phyloP scores from a whole-genome alignment of 345 rosid species.

The Crucihimalaya himalaica region DNA sequence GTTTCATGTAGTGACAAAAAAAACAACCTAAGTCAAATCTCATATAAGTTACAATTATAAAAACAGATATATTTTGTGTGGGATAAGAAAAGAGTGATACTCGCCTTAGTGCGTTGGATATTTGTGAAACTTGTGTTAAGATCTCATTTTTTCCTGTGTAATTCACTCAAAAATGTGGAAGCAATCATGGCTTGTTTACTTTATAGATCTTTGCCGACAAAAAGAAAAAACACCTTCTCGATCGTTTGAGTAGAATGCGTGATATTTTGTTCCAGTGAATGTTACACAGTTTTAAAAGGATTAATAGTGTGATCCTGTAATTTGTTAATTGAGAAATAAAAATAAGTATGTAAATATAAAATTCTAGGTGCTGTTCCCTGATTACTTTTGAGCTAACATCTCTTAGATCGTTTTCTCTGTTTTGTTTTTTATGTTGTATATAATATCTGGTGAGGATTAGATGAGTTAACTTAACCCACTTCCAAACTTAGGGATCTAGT shows the following conservation, averaged over 20 bases:
- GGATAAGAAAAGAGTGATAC: neutral
- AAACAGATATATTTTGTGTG: neutral
- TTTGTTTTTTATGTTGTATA: neutral
- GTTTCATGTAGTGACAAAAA: neutral
- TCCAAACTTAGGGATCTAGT: neutral
- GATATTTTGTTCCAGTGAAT: neutral
- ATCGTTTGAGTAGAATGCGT: constrained; percentile 14
- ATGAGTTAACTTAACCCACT: neutral
- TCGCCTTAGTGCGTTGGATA: neutral
- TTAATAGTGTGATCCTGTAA: neutral
- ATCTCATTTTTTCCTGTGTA: neutral
- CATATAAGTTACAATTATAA: neutral
- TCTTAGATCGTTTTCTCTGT: neutral
- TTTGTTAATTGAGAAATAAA: neutral
- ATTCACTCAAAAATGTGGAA: constrained; percentile 3
- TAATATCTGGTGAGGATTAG: neutral
- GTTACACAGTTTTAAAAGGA: neutral
- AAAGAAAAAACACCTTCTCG: neutral
- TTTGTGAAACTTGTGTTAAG: constrained; percentile 4
- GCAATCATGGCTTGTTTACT: constrained; percentile 14
- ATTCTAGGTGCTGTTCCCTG: neutral
- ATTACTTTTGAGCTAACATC: neutral
- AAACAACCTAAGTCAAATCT: neutral
- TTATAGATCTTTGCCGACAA: neutral
- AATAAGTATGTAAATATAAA: neutral